Conservation (phyloP, 2,329 filamentous ascomycete genomes). For the Botrytis cinerea region DNA sequence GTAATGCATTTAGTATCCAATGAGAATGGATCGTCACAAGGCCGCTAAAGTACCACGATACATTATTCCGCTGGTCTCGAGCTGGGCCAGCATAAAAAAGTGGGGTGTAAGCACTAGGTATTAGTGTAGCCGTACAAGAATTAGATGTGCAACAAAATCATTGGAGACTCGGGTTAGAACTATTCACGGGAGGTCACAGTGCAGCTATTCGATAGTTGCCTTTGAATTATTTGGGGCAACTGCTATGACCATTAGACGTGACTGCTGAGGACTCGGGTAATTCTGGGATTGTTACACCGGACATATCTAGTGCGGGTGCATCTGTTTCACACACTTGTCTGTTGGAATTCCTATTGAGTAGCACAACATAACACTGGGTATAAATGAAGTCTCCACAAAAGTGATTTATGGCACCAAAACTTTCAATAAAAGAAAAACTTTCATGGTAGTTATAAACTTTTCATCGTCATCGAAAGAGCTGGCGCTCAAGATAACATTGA, state of each 20-base stretch:
- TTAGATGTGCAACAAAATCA: conserved; percentile 2
- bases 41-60: not conserved
- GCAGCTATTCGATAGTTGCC: not conserved
- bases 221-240: not conserved
- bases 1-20: not conserved
- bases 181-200: not conserved
- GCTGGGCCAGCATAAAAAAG: not conserved
- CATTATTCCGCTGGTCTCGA: not conserved
- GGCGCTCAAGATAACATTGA: not conserved
- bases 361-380: not conserved
- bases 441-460: not conserved
- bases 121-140: not conserved
- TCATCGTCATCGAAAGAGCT: not conserved
- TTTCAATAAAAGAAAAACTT: not conserved
- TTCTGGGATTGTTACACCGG: not conserved
- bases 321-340: not conserved
- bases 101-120: not conserved
- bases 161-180: not conserved
- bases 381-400: not conserved
- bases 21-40: not conserved
- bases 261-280: not conserved
- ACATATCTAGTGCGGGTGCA: not conserved
- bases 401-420: not conserved
- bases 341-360: not conserved
- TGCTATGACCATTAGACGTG: not conserved